A percentile compares a stretch with the other conserved stretches of the same genome.
Conservation (phyloP, 2,329 filamentous ascomycete species). For the Cyanodermella asteris region DNA sequence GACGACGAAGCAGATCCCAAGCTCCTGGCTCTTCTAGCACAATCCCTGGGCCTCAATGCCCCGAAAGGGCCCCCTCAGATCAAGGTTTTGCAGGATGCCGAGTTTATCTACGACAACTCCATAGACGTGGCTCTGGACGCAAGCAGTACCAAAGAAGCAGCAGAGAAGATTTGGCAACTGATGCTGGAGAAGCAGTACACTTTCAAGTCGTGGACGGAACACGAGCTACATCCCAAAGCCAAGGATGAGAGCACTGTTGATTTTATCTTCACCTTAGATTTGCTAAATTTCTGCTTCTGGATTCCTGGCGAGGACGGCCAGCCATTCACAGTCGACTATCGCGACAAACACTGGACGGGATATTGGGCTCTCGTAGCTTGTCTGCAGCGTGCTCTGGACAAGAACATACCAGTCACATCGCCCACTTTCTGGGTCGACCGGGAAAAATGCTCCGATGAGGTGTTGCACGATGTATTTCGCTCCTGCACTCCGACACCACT, state of each 20-base stretch:
- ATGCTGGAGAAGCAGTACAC: slow-evolving; percentile 76
- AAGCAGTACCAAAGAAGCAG: slow-evolving; percentile 60
- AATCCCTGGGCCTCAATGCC: slow-evolving; percentile 47
- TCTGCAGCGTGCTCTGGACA: slow-evolving; percentile 68
- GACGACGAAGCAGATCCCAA: slow-evolving; percentile 83
- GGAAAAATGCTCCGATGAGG: slow-evolving; percentile 51
- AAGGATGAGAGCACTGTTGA: slow-evolving; percentile 62
- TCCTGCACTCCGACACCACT: slow-evolving; percentile 74
- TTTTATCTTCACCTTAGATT: slow-evolving; percentile 94
- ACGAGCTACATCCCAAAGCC: slow-evolving; percentile 70
- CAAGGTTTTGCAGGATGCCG: slow-evolving; percentile 58
- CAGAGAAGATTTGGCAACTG: slow-evolving; percentile 51
- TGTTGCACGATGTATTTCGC: slow-evolving; percentile 58
- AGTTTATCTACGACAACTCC: slow-evolving; percentile 76
- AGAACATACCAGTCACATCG: slow-evolving; percentile 74
- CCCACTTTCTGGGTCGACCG: slow-evolving; percentile 70
- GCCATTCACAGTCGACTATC: slow-evolving; percentile 65
- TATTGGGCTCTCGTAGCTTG: slow-evolving; percentile 88
- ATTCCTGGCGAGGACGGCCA: slow-evolving; percentile 47
- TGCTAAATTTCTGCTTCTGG: slow-evolving; percentile 97
- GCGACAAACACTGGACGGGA: slow-evolving; percentile 65
- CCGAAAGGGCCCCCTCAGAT: slow-evolving; percentile 45
- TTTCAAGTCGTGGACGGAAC: slow-evolving; percentile 64
- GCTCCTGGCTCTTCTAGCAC: slow-evolving; percentile 63
- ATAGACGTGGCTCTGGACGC: slow-evolving; percentile 84